Base-by-base conservation (phyloP, 345 rosid genomes). In the Boechera retrofracta region DNA sequence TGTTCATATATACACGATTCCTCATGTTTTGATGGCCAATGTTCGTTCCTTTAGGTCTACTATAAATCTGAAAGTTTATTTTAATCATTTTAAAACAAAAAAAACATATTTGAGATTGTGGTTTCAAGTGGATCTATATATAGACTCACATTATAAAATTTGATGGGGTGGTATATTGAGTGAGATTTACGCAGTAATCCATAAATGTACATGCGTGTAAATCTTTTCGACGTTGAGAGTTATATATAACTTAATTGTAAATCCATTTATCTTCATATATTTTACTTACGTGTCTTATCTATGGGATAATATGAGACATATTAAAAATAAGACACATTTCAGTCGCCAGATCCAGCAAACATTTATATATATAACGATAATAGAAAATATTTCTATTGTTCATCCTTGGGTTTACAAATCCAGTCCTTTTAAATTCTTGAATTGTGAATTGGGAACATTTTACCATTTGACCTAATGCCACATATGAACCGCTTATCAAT, bases 141-240 rank as follows among this genome's bases (percentile, higher is more conserved):
- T 21, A 56, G 72, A 64, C 31, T 56, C 26, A 29, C 39, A 71
- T 77, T 47, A 77, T 77, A 47, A 63, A 64, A 55, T 47, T 71
- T 33, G 57, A 15, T 44, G 52, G 5, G 16, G 49, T 56, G 6
- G 45, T 57, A 69, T 71, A 48, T 77, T 64, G 81, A 77, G 81
- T 77, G 76, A 77, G 81, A 35, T 71, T 77, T 77, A 77, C 76
- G 81, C 56, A 77, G 62, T 77, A 24, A 64, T 71, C 76, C 13
- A 55, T 47, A 45, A 70, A 63, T 55, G 13, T 44, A 70, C 76
- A 77, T 70, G 66, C 75, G 65, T 71, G 76, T 77, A 70, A 64
- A 69, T 68, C 61, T 49, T 61, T 73, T 67, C 26, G 71, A 70
- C 65, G 65, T 67, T 68, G 74, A 72, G 18, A 56, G 68, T 38